Conservation (phyloP, 495 filamentous ascomycete species). For the Ramalina peruviana region DNA sequence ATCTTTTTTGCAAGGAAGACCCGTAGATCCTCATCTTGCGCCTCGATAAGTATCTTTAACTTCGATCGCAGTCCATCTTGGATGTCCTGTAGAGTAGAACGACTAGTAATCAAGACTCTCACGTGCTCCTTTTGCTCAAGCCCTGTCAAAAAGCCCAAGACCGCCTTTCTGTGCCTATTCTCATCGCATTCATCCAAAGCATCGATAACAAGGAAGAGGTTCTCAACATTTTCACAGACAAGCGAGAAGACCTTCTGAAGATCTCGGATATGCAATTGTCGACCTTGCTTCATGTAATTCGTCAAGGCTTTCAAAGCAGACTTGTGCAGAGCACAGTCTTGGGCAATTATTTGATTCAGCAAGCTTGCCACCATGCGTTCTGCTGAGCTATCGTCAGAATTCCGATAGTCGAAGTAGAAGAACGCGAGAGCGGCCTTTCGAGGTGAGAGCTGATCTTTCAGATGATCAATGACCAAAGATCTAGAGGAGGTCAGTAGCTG, state of each 20-base stretch:
- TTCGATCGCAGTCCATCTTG: background rate
- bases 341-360: background rate
- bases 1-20: background rate
- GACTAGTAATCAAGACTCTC: slow-evolving; percentile 1
- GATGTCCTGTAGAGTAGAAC: slow-evolving; percentile 2
- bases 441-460: background rate
- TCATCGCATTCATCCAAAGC: slow-evolving; percentile 22
- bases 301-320: background rate
- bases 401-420: slow-evolving; percentile 8
- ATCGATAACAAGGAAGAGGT: slow-evolving; percentile 17
- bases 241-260: slow-evolving; percentile 1
- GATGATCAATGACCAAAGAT: slow-evolving; percentile 4
- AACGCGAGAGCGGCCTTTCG: background rate
- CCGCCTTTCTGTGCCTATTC: background rate
- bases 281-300: background rate
- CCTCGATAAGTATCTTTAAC: background rate
- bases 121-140: background rate
- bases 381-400: background rate
- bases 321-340: background rate
- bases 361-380: slow-evolving; percentile 4
- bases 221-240: background rate
- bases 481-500: background rate
- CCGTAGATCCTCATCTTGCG: slow-evolving; percentile 3
- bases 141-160: background rate
- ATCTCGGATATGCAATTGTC: background rate